Conservation (phyloP, 345 rosid genomes). For the Citrus medica region DNA sequence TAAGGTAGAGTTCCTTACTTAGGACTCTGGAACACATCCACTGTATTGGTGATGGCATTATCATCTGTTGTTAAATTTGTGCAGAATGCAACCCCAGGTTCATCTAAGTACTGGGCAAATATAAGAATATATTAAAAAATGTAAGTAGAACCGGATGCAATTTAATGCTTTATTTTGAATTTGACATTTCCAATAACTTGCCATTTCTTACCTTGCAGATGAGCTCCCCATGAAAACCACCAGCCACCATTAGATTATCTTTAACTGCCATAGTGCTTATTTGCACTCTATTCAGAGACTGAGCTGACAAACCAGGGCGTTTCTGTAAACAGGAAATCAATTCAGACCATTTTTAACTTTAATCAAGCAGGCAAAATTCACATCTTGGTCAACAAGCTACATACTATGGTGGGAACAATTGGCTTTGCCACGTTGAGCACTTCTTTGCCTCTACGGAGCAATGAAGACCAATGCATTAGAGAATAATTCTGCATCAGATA, state of each 20-base stretch:
- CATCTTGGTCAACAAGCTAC: conserved; percentile 7
- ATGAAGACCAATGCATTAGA: conserved; percentile 91
- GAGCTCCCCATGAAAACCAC: conserved; percentile 95
- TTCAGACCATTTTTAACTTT: neutral
- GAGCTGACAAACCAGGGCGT: conserved; percentile 41
- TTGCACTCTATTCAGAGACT: conserved; percentile 70
- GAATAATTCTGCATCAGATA: conserved; percentile 87
- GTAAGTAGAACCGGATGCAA: neutral
- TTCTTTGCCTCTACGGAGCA: conserved; percentile 65
- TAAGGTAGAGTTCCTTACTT: conserved; percentile 31
- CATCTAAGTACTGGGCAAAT: conserved; percentile 42
- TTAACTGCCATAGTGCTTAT: conserved; percentile 89
- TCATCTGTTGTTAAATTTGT: conserved; percentile 62
- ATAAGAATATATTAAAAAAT: neutral
- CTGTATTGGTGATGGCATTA: conserved; percentile 85
- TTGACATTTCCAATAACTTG: neutral
- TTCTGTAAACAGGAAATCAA: conserved; percentile 34
- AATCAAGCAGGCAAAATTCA: neutral
- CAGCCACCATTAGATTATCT: conserved; percentile 77
- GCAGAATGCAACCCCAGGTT: conserved; percentile 75
- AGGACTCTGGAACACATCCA: conserved; percentile 55
- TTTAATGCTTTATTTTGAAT: neutral
- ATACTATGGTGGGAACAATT: conserved; percentile 58
- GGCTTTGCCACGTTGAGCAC: conserved; percentile 79
- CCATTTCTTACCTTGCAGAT: conserved; percentile 68